phyloP scores from a whole-genome alignment of 768 basidiomycete genomes.

The Sporobolomyces pararoseus region DNA sequence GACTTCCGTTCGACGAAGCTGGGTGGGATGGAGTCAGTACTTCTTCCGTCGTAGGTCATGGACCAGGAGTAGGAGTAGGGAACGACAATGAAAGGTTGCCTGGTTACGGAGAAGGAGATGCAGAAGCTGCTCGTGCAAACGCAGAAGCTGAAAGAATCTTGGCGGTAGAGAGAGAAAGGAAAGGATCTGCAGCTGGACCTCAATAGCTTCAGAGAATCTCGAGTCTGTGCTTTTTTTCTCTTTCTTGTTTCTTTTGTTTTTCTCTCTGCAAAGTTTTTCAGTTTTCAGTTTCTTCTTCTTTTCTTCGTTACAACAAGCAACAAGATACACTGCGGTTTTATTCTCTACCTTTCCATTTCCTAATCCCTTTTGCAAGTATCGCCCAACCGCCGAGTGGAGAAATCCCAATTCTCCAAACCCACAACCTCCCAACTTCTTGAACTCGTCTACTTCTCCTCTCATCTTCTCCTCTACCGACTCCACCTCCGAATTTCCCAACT shows the following conservation, averaged over 20 bases:
- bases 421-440: constrained; percentile 33
- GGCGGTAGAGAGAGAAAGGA: constrained; percentile 29
- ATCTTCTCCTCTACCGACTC: too few species aligned
- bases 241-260: too few species aligned
- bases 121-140: constrained; percentile 17
- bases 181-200: neutral
- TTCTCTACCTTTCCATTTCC: constrained; percentile 30
- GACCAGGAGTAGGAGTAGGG: neutral
- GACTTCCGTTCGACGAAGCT: neutral
- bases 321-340: neutral
- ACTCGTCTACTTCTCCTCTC: constrained; percentile 23
- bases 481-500: constrained; percentile 6
- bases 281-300: too few species aligned
- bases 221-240: too few species aligned
- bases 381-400: constrained; percentile 31
- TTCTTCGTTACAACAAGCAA: too few species aligned
- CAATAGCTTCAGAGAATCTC: too few species aligned
- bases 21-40: neutral
- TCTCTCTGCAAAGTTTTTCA: too few species aligned
- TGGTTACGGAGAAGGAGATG: constrained; percentile 26
- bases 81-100: constrained; percentile 27
- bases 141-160: constrained; percentile 27
- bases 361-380: constrained; percentile 29
- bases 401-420: constrained; percentile 41
- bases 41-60: neutral